These are phyloP conservation scores for Fonsecaea pugnacius DNA, from an alignment of 2,329 filamentous ascomycete species.

Conservation along the genomic window DNA sequence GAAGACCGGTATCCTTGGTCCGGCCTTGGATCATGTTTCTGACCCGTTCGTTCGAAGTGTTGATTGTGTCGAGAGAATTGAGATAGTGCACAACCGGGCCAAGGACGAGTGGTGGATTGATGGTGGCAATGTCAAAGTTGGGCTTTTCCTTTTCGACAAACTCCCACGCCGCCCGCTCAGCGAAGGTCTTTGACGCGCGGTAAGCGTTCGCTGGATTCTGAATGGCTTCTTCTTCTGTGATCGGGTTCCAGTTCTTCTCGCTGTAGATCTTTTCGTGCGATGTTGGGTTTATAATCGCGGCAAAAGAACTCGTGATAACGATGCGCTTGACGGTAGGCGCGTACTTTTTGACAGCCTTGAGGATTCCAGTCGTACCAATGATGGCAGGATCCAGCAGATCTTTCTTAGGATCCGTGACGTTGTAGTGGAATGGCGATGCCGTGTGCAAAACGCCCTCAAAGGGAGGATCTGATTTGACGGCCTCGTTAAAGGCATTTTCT, in stretches of 20 bases:
- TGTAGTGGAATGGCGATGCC: slow-evolving; percentile 74
- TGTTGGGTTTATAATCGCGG: slow-evolving; percentile 62
- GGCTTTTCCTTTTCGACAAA: slow-evolving; percentile 62
- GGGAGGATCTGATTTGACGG: slow-evolving; percentile 63
- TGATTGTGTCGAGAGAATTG: slow-evolving; percentile 65
- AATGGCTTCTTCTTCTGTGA: slow-evolving; percentile 48
- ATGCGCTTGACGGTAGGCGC: slow-evolving; percentile 73
- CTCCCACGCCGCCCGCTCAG: slow-evolving; percentile 69
- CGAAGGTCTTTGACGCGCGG: slow-evolving; percentile 64
- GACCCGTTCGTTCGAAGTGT: slow-evolving; percentile 73
- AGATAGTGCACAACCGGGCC: slow-evolving; percentile 69
- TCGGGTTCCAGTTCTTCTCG: slow-evolving; percentile 50
- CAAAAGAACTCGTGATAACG: slow-evolving; percentile 71
- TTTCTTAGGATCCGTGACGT: slow-evolving; percentile 71
- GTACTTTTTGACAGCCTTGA: slow-evolving; percentile 64
- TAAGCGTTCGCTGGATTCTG: slow-evolving; percentile 46
- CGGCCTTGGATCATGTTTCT: slow-evolving; percentile 48
- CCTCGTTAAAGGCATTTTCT: slow-evolving; percentile 70
- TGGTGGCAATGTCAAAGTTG: slow-evolving; percentile 64
- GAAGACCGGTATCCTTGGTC: slow-evolving; percentile 29
- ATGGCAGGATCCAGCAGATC: slow-evolving; percentile 63
- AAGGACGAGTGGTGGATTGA: slow-evolving; percentile 67
- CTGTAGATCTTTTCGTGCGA: slow-evolving; percentile 44
- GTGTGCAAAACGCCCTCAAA: slow-evolving; percentile 78
- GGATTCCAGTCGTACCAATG: slow-evolving; percentile 66